Evolutionary conservation across 2,329 filamentous ascomycete species (phyloP).

Genomic region (Alternaria tenuissima): DNA sequence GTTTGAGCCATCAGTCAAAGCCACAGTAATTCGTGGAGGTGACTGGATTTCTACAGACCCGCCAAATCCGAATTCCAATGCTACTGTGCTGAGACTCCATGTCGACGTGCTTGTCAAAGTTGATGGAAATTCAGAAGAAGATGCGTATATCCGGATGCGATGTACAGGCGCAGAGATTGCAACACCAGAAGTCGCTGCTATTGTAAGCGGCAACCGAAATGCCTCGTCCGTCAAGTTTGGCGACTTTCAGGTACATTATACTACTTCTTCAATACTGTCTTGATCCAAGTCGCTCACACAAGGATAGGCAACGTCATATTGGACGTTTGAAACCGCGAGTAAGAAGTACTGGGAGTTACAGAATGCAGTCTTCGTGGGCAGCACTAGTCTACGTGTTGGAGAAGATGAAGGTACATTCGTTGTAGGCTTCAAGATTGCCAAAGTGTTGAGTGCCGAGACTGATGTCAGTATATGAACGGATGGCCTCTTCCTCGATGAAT

Average conservation of each 20-base stretch:
- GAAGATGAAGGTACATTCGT: slow-evolving; percentile 3
- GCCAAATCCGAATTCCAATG: neutral
- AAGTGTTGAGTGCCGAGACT: neutral
- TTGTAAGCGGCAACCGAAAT: neutral
- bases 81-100: slow-evolving; percentile 1
- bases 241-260: neutral
- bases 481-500: neutral
- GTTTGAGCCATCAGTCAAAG: neutral
- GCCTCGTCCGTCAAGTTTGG: slow-evolving; percentile 1
- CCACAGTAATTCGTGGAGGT: slow-evolving; percentile 8
- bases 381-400: slow-evolving; percentile 1
- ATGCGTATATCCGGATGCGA: slow-evolving; percentile 6
- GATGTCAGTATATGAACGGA: slow-evolving; percentile 2
- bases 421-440: slow-evolving; percentile 10
- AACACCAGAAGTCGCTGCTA: neutral
- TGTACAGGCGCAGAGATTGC: slow-evolving; percentile 2
- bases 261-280: neutral
- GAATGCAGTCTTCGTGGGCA: slow-evolving; percentile 13
- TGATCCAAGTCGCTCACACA: neutral
- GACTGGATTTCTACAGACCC: slow-evolving; percentile 10
- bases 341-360: slow-evolving; percentile 8
- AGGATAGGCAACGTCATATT: neutral
- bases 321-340: slow-evolving; percentile 10
- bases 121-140: neutral
- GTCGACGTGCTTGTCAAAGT: slow-evolving; percentile 4